Percentiles rank a stretch among this genome's conserved stretches.
Evolutionary conservation across 768 basidiomycete species (phyloP).

Genomic region (Termitomyces sp.): DNA sequence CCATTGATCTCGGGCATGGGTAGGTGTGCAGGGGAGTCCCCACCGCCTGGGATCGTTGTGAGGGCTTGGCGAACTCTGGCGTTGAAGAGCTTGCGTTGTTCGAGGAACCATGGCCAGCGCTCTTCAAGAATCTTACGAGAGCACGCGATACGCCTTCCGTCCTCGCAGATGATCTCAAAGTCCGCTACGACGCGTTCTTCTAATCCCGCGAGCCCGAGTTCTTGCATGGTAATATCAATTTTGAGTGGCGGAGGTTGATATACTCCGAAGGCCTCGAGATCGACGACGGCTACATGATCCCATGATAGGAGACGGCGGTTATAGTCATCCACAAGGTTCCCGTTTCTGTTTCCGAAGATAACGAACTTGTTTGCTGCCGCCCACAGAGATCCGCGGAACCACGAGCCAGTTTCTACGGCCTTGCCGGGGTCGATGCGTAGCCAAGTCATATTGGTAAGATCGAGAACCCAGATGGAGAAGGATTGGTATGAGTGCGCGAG

Average conservation of each 20-base stretch:
- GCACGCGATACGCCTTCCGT: conserved; percentile 78
- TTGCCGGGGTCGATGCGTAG: conserved; percentile 86
- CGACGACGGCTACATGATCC: conserved; percentile 89
- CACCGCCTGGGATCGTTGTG: conserved; percentile 46
- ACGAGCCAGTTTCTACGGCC: conserved; percentile 82
- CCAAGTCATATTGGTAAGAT: conserved; percentile 81
- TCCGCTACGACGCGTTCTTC: conserved; percentile 83
- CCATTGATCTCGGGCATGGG: conserved; percentile 61
- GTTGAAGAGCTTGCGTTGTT: conserved; percentile 58
- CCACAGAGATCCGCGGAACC: conserved; percentile 93
- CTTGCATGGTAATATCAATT: conserved; percentile 71
- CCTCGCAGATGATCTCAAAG: conserved; percentile 91
- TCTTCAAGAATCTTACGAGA: conserved; percentile 84
- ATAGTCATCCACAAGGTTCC: conserved; percentile 89
- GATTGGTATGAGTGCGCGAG: conserved; percentile 92
- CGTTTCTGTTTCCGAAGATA: conserved; percentile 86
- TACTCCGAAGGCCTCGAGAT: conserved; percentile 93
- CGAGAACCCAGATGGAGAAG: conserved; percentile 95
- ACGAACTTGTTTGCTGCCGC: conserved; percentile 79
- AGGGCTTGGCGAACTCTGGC: conserved; percentile 54
- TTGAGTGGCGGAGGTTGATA: conserved; percentile 79
- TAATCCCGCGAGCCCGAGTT: conserved; percentile 78
- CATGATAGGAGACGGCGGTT: conserved; percentile 87
- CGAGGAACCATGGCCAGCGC: conserved; percentile 94
- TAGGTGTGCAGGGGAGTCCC: conserved; percentile 52